These are phyloP conservation scores for Terfezia boudieri DNA, from an alignment of 495 filamentous ascomycete genomes.

Conservation along the genomic window DNA sequence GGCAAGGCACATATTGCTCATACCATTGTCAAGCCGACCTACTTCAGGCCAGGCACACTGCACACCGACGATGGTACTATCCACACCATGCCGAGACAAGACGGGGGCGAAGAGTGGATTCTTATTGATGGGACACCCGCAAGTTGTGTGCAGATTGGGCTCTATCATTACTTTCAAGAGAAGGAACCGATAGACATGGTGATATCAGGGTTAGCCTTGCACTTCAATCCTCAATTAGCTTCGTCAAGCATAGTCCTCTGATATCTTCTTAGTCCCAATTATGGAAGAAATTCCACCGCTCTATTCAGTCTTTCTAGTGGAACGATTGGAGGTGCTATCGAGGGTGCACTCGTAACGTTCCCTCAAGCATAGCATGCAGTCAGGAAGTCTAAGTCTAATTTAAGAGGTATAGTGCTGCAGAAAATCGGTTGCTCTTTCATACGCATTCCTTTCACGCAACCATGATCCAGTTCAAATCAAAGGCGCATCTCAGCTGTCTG, in stretches of 20 bases:
- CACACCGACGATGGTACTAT: conserved; percentile 26
- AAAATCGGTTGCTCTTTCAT: conserved; percentile 60
- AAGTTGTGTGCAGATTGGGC: conserved; percentile 70
- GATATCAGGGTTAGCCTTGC: no score
- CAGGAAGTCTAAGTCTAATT: not conserved
- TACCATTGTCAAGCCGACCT: conserved; percentile 42
- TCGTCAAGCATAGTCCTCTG: conserved; percentile 34
- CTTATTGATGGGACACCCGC: conserved; percentile 76
- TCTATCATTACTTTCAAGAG: conserved; percentile 66
- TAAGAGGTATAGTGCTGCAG: conserved; percentile 31
- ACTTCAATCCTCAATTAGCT: no score
- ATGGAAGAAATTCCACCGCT: conserved; percentile 81
- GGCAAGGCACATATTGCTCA: conserved; percentile 86
- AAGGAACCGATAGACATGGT: conserved; percentile 28
- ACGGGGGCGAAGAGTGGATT: conserved; percentile 56
- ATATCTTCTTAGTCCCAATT: conserved; percentile 81
- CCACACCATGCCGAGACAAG: conserved; percentile 25
- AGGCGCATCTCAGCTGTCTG: conserved; percentile 43
- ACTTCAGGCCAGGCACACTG: conserved; percentile 52
- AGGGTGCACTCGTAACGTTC: conserved; percentile 43
- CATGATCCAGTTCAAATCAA: conserved; percentile 61
- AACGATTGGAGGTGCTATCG: conserved; percentile 76
- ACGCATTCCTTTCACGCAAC: conserved; percentile 61
- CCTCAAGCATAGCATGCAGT: not conserved
- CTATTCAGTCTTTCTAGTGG: conserved; percentile 77